Evolutionary conservation across 495 filamentous ascomycete species (phyloP), one percentile per base, ranked within the genome.

Genomic region (Hypoxylon fuscum): DNA sequence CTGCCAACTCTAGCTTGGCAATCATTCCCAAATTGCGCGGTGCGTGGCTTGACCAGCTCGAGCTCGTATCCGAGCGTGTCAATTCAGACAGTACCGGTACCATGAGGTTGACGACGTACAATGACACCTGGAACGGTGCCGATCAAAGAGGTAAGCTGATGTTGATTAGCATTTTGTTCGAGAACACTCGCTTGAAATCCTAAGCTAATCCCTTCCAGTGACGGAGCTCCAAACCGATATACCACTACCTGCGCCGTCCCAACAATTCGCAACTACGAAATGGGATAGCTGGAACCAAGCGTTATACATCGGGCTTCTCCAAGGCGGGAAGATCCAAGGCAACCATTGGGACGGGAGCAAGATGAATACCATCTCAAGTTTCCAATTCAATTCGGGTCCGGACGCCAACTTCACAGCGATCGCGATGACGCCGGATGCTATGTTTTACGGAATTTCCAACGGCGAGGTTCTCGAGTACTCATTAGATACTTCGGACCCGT

Each of bases 401-500:
- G 42, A 40, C 4, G 43, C 22, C 34, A 64, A 68, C 40, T 68
- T 68, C 25, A 64, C 65, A 15, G 51, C 65, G 27, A 61, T 68
- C 46, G 65, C 65, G 14, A 64, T 64, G 60, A 37, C 50, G 20
- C 51, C 50, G 0, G 65, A 68, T 32, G 60, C 55, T 20, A 68
- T 64, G 65, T 64, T 68, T 27, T 68, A 68, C 42, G 65, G 50
- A 15, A 68, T 68, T 17, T 60, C 65, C 14, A 60, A 64, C 41
- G 35, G 48, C 35, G 34, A 55, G 41, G 53, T 68, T 21, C 25
- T 68, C 17, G 55, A 68, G 31, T 68, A 68, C 45, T 53, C 50
- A 11, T 27, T 65, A 6, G 55, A 65, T 45, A 54, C 49, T 11
- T 38, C 49, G 5, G 45, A 65, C 38, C 62, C 62, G 18, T 55